Evolutionary conservation across 2,329 filamentous ascomycete species (phyloP).

Genomic region (Cercospora sp.): DNA sequence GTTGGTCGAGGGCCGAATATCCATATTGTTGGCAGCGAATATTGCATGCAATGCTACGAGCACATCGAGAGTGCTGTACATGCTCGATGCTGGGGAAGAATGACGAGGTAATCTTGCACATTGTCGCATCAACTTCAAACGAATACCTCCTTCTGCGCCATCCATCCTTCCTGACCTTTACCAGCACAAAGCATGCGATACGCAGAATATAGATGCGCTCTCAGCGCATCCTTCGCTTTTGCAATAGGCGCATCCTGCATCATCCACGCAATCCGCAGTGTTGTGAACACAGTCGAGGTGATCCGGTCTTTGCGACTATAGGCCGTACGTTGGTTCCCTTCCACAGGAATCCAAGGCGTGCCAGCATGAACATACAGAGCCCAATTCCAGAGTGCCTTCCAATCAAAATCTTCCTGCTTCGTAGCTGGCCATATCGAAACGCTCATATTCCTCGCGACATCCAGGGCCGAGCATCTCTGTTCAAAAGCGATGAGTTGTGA

Average conservation of each 20-base stretch:
- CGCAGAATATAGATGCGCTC: slow-evolving; percentile 9
- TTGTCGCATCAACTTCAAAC: not conserved
- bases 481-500: slow-evolving; percentile 4
- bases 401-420: not conserved
- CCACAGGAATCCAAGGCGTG: slow-evolving; percentile 4
- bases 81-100: not conserved
- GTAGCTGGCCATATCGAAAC: slow-evolving; percentile 11
- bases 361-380: slow-evolving; percentile 9
- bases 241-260: slow-evolving; percentile 11
- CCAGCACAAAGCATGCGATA: slow-evolving; percentile 14
- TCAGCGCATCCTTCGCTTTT: slow-evolving; percentile 1
- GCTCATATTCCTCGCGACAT: not conserved
- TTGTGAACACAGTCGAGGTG: slow-evolving; percentile 6
- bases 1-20: not conserved
- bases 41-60: not conserved
- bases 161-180: slow-evolving; percentile 7
- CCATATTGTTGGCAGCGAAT: not conserved
- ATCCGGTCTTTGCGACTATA: slow-evolving; percentile 7
- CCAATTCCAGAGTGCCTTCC: slow-evolving; percentile 8
- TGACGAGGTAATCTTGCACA: not conserved
- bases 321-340: not conserved
- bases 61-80: not conserved
- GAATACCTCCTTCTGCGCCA: slow-evolving; percentile 10
- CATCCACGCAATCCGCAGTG: slow-evolving; percentile 12
- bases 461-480: not conserved